Base-by-base conservation (phyloP, 768 basidiomycete species). In the Naganishia kalamii region DNA sequence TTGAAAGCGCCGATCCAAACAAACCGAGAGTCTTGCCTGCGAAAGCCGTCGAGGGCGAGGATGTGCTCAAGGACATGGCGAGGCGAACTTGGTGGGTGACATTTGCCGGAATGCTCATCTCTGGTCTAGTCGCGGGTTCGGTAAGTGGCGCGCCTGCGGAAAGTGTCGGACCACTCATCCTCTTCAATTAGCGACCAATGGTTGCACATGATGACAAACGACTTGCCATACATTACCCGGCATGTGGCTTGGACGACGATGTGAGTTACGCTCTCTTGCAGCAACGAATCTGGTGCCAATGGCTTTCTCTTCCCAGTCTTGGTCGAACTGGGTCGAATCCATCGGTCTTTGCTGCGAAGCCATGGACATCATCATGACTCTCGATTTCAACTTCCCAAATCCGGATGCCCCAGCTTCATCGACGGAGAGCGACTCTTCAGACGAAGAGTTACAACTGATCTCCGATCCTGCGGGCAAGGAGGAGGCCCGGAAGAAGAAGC, bases 21-120 rank as follows among this genome's bases (percentile, higher is more conserved):
- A 52, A 46, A 43, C 48, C 47, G 7, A 25, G 49, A 19, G 46
- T 49, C 43, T 29, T 33, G n/a, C 60, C 66, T n/a, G 71, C 68
- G 12, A 61, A 63, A 41, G 54, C 65, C 6, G 40, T 77, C 19
- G 75, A 77, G 64, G 76, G 74, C 17, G 64, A 61, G 13, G 73
- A 77, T 46, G 72, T 75, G 70, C 48, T 60, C 21, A 54, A 61
- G n/a, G 76, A 77, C 47, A 76, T 77, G 76, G 68, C 71, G 0
- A 60, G 76, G 43, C 60, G 76, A 46, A 76, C 76, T 0, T 77
- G 75, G 75, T 77, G 76, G 76, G 65, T 69, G 3, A 70, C 68
- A 10, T 77, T 71, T 60, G 66, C 60, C 7, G 65, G 64, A 12
- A 71, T 74, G 62, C 59, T 76, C 30, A 72, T 69, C 8, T 65